Conservation (phyloP, 2,329 filamentous ascomycete species). For the Myriangium duriaei region DNA sequence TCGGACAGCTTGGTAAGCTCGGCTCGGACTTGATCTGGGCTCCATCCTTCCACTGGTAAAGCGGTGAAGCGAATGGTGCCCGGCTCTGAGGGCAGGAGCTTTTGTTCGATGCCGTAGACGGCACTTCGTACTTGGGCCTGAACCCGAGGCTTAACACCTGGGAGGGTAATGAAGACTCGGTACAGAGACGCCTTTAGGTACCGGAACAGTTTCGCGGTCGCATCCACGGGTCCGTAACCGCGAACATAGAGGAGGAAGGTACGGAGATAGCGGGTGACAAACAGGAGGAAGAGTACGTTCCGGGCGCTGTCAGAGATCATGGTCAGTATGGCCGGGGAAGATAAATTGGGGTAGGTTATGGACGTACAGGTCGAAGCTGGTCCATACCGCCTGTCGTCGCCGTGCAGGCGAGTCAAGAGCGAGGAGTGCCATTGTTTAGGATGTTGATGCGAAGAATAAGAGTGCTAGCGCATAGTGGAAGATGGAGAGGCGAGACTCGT, state of each 20-base stretch:
- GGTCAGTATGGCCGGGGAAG: slow-evolving; percentile 7
- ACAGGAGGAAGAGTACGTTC: slow-evolving; percentile 80
- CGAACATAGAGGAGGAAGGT: slow-evolving; percentile 73
- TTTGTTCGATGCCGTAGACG: slow-evolving; percentile 66
- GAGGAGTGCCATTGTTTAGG: not conserved
- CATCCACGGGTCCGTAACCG: slow-evolving; percentile 76
- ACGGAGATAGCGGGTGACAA: slow-evolving; percentile 71
- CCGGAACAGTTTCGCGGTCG: slow-evolving; percentile 60
- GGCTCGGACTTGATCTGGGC: slow-evolving; percentile 60
- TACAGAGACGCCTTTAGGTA: slow-evolving; percentile 63
- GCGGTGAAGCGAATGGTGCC: slow-evolving; percentile 60
- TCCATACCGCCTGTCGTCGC: not conserved
- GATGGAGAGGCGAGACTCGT: too few species aligned
- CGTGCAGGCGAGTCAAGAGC: not conserved
- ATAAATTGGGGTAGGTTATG: not conserved
- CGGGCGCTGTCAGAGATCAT: slow-evolving; percentile 46
- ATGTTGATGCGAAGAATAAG: too few species aligned
- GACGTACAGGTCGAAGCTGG: slow-evolving; percentile 1
- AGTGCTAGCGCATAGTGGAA: too few species aligned
- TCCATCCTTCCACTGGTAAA: slow-evolving; percentile 75
- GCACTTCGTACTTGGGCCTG: slow-evolving; percentile 72
- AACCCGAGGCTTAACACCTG: slow-evolving; percentile 76
- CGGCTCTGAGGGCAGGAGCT: slow-evolving; percentile 63
- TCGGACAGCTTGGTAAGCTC: slow-evolving; percentile 68
- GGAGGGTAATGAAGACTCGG: slow-evolving; percentile 71